A percentile compares a stretch with the other conserved stretches of the same genome.
These are phyloP conservation scores for Rosa hybrid DNA, from an alignment of 331 rosid genomes.

Conservation along the genomic window DNA sequence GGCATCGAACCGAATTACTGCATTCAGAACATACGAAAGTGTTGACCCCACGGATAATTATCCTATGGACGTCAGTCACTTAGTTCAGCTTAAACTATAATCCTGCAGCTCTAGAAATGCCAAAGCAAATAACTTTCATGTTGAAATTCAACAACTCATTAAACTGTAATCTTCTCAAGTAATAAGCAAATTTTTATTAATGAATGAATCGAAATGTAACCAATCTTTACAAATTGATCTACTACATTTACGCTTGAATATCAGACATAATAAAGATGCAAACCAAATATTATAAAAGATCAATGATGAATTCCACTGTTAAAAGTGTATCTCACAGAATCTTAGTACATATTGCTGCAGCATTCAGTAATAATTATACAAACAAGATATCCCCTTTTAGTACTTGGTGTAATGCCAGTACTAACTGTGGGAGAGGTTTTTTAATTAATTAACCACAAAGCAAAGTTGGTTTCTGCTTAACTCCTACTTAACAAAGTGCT, in stretches of 20 bases:
- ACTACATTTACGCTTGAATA: not conserved
- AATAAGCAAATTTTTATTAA: not conserved
- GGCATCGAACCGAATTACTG: slow-evolving; percentile 9
- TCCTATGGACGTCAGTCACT: slow-evolving; percentile 43
- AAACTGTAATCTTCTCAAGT: not conserved
- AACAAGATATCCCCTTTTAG: slow-evolving; percentile 16
- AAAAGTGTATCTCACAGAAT: not conserved
- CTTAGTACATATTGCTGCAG: not conserved
- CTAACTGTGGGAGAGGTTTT: not conserved
- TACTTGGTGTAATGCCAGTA: not conserved
- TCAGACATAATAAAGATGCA: not conserved
- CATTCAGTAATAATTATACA: slow-evolving; percentile 13
- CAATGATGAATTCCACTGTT: not conserved
- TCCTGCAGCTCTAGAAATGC: not conserved
- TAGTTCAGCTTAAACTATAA: slow-evolving; percentile 24
- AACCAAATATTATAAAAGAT: slow-evolving; percentile 2
- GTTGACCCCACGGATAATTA: slow-evolving; percentile 2
- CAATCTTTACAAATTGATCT: not conserved
- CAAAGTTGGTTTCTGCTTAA: slow-evolving; percentile 1
- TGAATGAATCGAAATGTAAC: not conserved
- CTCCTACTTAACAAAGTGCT: slow-evolving; percentile 3
- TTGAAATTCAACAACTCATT: not conserved
- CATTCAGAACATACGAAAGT: slow-evolving; percentile 35
- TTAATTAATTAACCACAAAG: not conserved
- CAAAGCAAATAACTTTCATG: not conserved